A percentile compares a stretch with the other conserved stretches of the same genome.
Conservation (phyloP, 805 yeast genomes). For the Hanseniaspora vineae region DNA sequence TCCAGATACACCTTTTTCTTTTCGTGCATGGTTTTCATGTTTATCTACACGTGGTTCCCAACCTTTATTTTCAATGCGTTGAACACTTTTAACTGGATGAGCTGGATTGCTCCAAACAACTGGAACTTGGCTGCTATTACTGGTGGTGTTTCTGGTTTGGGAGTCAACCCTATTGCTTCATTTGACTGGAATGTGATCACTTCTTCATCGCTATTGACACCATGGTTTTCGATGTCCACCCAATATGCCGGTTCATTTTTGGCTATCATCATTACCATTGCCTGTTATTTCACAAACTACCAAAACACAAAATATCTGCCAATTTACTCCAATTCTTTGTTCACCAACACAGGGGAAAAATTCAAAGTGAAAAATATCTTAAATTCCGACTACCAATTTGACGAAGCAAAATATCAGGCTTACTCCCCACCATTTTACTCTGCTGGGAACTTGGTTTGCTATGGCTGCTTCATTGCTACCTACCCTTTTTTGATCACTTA, state of each 20-base stretch:
- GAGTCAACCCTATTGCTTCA: constrained; percentile 40
- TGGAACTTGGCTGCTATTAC: constrained; percentile 46
- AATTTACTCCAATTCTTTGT: constrained; percentile 36
- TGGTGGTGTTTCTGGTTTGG: constrained; percentile 35
- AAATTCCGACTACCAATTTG: too few relatives aligned
- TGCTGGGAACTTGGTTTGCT: constrained; percentile 47
- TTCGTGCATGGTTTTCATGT: constrained; percentile 28
- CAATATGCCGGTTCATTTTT: constrained; percentile 24
- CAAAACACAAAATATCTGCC: constrained; percentile 53
- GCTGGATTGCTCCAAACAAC: constrained; percentile 25
- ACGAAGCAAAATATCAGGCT: constrained; percentile 32
- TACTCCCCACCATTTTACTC: constrained; percentile 56
- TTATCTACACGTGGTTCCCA: constrained; percentile 55
- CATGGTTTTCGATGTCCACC: constrained; percentile 28
- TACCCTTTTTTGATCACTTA: constrained; percentile 45
- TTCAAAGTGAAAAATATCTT: too few relatives aligned
- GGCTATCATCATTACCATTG: constrained; percentile 24
- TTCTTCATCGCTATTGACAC: constrained; percentile 28
- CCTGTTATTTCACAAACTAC: constrained; percentile 34
- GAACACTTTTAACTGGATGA: constrained; percentile 38
- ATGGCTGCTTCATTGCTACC: constrained; percentile 43
- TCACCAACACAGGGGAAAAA: too few relatives aligned
- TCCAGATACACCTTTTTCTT: constrained; percentile 35
- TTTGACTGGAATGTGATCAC: constrained; percentile 39
- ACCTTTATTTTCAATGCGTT: constrained; percentile 50